phyloP scores from a whole-genome alignment of 2,329 filamentous ascomycete genomes.

The Xylariaceae sp. region DNA sequence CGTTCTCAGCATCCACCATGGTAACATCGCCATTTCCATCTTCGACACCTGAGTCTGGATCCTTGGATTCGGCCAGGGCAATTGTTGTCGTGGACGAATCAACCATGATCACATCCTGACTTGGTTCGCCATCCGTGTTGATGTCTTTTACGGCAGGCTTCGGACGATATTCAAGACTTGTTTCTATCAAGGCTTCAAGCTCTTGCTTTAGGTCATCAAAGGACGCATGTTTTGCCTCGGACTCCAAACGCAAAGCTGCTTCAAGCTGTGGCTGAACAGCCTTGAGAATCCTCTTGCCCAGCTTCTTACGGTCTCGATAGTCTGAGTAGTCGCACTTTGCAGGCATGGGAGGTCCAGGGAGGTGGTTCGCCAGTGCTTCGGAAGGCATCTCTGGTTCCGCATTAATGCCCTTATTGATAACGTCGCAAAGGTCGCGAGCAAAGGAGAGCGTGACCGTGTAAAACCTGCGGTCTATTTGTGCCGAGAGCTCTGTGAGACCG shows the following conservation, averaged over 20 bases:
- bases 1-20: constrained; percentile 36
- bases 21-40: constrained; percentile 36
- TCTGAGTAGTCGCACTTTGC: constrained; percentile 57
- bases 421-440: constrained; percentile 51
- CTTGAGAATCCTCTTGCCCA: constrained; percentile 88
- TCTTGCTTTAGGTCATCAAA: constrained; percentile 68
- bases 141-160: constrained; percentile 29
- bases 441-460: constrained; percentile 58
- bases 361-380: constrained; percentile 26
- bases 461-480: constrained; percentile 50
- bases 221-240: constrained; percentile 69
- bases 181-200: constrained; percentile 68
- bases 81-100: constrained; percentile 42
- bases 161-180: constrained; percentile 56
- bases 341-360: constrained; percentile 44
- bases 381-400: constrained; percentile 31
- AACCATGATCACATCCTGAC: constrained; percentile 48
- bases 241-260: constrained; percentile 71
- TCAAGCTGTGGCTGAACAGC: constrained; percentile 75
- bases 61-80: constrained; percentile 39
- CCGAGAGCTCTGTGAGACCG: constrained; percentile 47
- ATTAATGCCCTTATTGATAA: constrained; percentile 52
- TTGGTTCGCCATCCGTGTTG: constrained; percentile 38
- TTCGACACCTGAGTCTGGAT: constrained; percentile 26
- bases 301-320: constrained; percentile 73